Percentiles rank a stretch among this genome's conserved stretches.
Conservation (phyloP, 768 basidiomycete species). For the Pholiota conissans region DNA sequence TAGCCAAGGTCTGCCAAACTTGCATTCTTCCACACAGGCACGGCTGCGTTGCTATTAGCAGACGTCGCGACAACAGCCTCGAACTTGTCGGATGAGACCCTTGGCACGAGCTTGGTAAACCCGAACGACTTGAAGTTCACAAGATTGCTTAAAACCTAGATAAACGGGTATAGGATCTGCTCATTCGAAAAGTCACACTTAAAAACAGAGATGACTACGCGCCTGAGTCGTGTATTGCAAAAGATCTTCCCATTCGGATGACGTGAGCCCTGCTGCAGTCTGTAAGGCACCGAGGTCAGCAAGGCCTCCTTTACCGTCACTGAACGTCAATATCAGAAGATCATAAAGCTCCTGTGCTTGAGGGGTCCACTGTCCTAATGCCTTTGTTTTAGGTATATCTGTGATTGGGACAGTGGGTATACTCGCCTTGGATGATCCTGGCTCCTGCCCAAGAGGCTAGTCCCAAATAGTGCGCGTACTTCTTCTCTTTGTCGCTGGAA, state of each 20-base stretch:
- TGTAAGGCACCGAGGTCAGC: conserved; percentile 57
- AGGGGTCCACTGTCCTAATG: conserved; percentile 71
- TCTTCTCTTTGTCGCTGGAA: conserved; percentile 67
- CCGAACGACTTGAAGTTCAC: conserved; percentile 84
- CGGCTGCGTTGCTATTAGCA: conserved; percentile 53
- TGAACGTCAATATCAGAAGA: conserved; percentile 69
- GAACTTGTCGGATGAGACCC: conserved; percentile 62
- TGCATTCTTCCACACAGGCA: conserved; percentile 65
- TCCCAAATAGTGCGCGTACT: conserved; percentile 73
- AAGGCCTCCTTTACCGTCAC: conserved; percentile 51
- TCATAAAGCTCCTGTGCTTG: conserved; percentile 70
- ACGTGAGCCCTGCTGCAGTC: conserved; percentile 48
- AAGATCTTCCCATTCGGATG: conserved; percentile 66
- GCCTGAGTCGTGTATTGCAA: conserved; percentile 79
- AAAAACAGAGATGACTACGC: conserved; percentile 12
- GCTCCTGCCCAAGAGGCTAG: conserved; percentile 84
- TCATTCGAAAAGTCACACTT: neutral
- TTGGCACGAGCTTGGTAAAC: conserved; percentile 83
- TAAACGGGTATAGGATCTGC: neutral
- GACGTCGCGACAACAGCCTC: conserved; percentile 60
- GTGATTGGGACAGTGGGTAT: neutral
- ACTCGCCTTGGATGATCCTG: conserved; percentile 67
- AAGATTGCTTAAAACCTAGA: conserved; percentile 57
- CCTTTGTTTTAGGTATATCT: neutral
- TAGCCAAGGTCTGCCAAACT: too few species aligned